phyloP scores from a whole-genome alignment of 495 filamentous ascomycete species.

The Chaetomium cochliodes region DNA sequence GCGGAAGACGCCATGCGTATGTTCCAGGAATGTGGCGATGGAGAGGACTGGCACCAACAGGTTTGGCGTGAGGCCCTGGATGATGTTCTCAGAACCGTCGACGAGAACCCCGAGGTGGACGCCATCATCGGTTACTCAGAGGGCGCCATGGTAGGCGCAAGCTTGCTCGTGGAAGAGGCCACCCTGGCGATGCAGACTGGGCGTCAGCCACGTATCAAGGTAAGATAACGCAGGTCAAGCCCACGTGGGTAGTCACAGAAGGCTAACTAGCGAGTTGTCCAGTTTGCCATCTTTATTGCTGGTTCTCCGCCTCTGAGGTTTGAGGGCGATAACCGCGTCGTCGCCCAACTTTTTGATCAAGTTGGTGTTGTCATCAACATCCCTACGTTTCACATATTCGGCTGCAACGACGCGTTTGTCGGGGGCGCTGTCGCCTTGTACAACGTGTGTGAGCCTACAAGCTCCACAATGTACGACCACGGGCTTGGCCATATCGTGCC shows the following conservation, averaged over 20 bases:
- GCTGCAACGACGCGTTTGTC: constrained; percentile 56
- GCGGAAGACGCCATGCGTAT: constrained; percentile 52
- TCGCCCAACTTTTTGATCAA: constrained; percentile 47
- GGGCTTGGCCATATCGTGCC: constrained; percentile 56
- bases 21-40: constrained; percentile 35
- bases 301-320: constrained; percentile 53
- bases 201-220: constrained; percentile 48
- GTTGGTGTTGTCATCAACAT: constrained; percentile 47
- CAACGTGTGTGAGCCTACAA: constrained; percentile 55
- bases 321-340: constrained; percentile 38
- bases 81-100: constrained; percentile 37
- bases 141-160: constrained; percentile 52
- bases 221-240: background rate
- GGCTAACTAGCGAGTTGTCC: constrained; percentile 1
- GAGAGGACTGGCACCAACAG: constrained; percentile 30
- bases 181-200: constrained; percentile 41
- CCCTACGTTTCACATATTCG: constrained; percentile 58
- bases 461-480: constrained; percentile 55
- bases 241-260: background rate
- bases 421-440: constrained; percentile 53
- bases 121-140: constrained; percentile 55
- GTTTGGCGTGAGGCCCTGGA: constrained; percentile 38
- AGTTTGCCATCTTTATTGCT: constrained; percentile 54
- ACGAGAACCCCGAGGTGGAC: constrained; percentile 46
- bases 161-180: constrained; percentile 51